A percentile compares a stretch with the other conserved stretches of the same genome.
Evolutionary conservation across 169 alveolate species (phyloP).

Genomic region (Cyclospora cayetanensis): DNA sequence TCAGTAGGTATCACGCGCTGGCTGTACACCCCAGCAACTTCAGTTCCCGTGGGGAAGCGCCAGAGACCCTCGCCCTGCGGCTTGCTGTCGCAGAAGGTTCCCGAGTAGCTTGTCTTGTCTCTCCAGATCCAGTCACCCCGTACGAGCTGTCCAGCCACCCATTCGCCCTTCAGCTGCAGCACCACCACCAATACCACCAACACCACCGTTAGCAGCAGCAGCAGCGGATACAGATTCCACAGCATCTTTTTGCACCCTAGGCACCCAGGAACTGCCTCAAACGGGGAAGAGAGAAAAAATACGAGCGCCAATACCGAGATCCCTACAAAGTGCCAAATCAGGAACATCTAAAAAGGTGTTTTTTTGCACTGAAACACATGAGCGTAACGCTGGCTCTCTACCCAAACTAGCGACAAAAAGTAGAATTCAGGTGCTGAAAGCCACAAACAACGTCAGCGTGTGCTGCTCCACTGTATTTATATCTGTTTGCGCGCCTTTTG

Average conservation of each 20-base stretch:
- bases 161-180: conserved; percentile 82
- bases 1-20: conserved; percentile 81
- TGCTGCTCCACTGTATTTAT: background rate
- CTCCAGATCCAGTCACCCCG: conserved; percentile 90
- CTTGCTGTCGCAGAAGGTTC: conserved; percentile 83
- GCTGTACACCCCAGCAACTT: conserved; percentile 81
- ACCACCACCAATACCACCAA: conserved; percentile 11
- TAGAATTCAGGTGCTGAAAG: background rate
- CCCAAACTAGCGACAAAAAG: background rate
- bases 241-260: background rate
- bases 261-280: background rate
- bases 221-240: too few relatives aligned
- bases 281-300: too few relatives aligned
- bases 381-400: background rate
- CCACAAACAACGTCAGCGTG: background rate
- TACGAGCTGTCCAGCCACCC: conserved; percentile 84
- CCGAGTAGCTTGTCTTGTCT: conserved; percentile 84
- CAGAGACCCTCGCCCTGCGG: conserved; percentile 89
- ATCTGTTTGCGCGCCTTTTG: conserved; percentile 78
- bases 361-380: too few relatives aligned
- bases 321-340: too few relatives aligned
- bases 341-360: too few relatives aligned
- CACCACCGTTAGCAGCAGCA: background rate
- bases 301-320: too few relatives aligned
- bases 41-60: conserved; percentile 84